Evolutionary conservation across 1,284 basidiomycete species (phyloP).

Genomic region (Moniliophthora roreri): DNA sequence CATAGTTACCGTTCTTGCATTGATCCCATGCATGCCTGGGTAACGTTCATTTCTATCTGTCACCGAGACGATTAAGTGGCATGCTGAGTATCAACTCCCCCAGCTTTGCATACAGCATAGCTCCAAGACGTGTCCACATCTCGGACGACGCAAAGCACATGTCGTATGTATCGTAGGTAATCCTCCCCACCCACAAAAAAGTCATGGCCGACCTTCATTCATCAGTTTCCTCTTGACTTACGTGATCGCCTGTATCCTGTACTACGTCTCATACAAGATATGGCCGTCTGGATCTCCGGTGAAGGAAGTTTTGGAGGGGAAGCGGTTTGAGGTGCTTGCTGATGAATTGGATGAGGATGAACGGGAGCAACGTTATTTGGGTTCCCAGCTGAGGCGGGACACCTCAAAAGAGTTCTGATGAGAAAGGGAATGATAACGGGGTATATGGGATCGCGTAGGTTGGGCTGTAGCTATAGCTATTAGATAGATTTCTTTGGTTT

Average conservation of each 20-base stretch:
- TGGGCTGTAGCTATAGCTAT: too few species aligned
- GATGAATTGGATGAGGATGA: too few species aligned
- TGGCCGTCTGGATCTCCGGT: too few species aligned
- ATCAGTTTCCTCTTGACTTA: slow-evolving; percentile 18
- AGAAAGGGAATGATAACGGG: too few species aligned
- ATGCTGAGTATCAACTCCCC: neutral
- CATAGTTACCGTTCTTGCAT: slow-evolving; percentile 14
- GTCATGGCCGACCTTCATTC: neutral
- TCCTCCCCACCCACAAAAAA: neutral
- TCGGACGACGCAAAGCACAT: slow-evolving; percentile 8
- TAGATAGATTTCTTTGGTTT: too few species aligned
- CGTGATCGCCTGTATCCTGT: slow-evolving; percentile 10
- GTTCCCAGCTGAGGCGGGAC: too few species aligned
- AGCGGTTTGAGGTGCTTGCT: too few species aligned
- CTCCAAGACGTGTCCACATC: slow-evolving; percentile 6
- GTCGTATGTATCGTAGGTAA: slow-evolving; percentile 14
- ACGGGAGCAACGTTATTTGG: too few species aligned
- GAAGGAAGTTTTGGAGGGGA: too few species aligned
- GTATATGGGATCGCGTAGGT: too few species aligned
- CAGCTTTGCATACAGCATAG: slow-evolving; percentile 15
- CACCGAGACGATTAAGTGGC: neutral
- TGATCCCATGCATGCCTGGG: slow-evolving; percentile 17
- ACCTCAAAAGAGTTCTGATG: too few species aligned
- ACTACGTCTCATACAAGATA: too few species aligned
- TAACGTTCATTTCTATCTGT: neutral